Percentiles rank a stretch among this genome's conserved stretches.
Evolutionary conservation across 2,329 filamentous ascomycete species (phyloP).

Genomic region (Fusarium bulbicola): DNA sequence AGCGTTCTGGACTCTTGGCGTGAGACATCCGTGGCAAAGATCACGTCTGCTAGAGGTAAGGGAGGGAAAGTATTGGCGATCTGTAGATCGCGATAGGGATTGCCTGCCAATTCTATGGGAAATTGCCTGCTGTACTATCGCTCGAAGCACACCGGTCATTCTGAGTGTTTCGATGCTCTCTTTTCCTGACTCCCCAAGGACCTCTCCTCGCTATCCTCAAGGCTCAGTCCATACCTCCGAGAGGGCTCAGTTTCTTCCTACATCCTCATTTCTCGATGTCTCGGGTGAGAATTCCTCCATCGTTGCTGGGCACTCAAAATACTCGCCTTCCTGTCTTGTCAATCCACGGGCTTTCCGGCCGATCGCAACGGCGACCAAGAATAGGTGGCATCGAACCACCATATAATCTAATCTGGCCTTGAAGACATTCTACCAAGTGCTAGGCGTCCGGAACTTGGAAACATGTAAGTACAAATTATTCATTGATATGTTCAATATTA

Average conservation of each 20-base stretch:
- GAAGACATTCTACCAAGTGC: neutral
- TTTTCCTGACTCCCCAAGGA: neutral
- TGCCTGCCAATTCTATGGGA: neutral
- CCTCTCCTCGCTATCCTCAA: neutral
- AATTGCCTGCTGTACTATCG: neutral
- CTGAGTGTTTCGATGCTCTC: neutral
- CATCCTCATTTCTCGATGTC: neutral
- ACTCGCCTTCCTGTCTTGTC: neutral
- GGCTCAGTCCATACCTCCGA: neutral
- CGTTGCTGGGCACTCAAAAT: too few species aligned
- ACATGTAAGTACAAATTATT: neutral
- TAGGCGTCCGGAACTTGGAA: neutral
- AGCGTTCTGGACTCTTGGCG: neutral
- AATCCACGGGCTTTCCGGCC: rapidly evolving
- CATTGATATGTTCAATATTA: neutral
- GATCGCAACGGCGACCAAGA: neutral
- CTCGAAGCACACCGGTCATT: too few species aligned
- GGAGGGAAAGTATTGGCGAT: neutral
- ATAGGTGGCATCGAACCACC: rapidly evolving
- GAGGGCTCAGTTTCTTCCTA: rapidly evolving
- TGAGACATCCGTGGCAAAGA: neutral
- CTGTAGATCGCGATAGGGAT: neutral
- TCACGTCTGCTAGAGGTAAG: neutral
- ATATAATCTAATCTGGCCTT: neutral
- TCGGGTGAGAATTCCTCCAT: neutral